Base-by-base conservation (phyloP, 2,329 filamentous ascomycete genomes). In the Diplodia mutila region DNA sequence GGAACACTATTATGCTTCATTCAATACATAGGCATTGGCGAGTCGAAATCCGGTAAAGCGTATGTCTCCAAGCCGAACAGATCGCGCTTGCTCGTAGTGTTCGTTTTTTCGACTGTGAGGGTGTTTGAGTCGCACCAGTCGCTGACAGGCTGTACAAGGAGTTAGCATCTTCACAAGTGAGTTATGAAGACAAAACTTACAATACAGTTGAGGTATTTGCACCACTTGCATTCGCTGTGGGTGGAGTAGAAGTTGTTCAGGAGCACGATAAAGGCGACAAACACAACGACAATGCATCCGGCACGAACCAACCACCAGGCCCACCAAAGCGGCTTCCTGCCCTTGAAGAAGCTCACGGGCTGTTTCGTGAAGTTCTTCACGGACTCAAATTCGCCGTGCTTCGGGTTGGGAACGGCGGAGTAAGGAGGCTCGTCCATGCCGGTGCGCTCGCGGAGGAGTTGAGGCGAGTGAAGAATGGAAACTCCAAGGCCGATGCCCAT, bases 251-350 rank as follows among this genome's bases (percentile, higher is more conserved):
- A 99, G 81, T 97, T 95, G 76, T 93, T 89, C 69, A 98, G 79
- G 65, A 99, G 83, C 53, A 97, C 81, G 69, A 97, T 91, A 77
- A 98, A 97, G 1, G 90, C 90, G 49, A 97, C 86, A 42, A 97
- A 84, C 39, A 94, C 91, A n/a, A 89, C 86, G 8, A 97, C 86
- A 63, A 99, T 82, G 27, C 91, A 90, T 0, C 86, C 92, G 0
- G 87, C 91, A 21, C 95, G 87, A 32, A 98, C 85, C 25, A 97
- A 80, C 94, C 94, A 98, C 95, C 95, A 99, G 6, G 83, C 91
- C 95, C 95, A 99, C 95, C 95, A 99, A 8, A 97, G 84, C 25
- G 91, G 91, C 78, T 97, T 97, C 21, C 95, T 87, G 23, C 92
- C 93, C 77, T 94, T 94, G 82, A 98, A 98, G 80, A 97, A 97